Conservation (phyloP, 345 rosid species). For the Toxicodendron radicans region DNA sequence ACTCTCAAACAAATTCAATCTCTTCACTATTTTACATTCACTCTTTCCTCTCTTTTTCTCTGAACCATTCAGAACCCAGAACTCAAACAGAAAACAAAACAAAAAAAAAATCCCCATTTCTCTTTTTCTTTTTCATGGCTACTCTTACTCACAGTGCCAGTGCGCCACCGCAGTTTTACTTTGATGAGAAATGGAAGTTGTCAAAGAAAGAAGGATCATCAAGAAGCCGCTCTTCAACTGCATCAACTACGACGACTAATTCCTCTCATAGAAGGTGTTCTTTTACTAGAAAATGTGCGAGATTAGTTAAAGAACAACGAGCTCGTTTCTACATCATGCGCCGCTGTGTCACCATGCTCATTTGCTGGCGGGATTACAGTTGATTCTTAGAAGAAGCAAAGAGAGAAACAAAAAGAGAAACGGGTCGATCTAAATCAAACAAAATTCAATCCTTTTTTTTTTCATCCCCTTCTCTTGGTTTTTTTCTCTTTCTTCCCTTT, state of each 20-base stretch:
- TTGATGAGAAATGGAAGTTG: slow-evolving; percentile 64
- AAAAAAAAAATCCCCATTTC: no score
- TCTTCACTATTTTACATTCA: slow-evolving; percentile 17
- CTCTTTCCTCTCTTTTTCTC: not conserved
- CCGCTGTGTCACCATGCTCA: slow-evolving; percentile 86
- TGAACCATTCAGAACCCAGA: not conserved
- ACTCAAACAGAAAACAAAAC: not conserved
- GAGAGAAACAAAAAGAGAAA: not conserved
- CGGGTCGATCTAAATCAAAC: slow-evolving; percentile 1
- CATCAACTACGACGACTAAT: slow-evolving; percentile 26
- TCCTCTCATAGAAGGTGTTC: slow-evolving; percentile 53
- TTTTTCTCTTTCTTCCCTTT: slow-evolving; percentile 18
- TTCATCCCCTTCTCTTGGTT: not conserved
- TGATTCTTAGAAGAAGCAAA: slow-evolving; percentile 45
- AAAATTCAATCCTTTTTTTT: slow-evolving; percentile 6
- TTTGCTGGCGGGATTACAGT: slow-evolving; percentile 88
- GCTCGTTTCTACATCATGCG: slow-evolving; percentile 94
- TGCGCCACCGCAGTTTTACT: slow-evolving; percentile 40
- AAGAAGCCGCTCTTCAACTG: slow-evolving; percentile 39
- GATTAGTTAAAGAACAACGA: slow-evolving; percentile 81
- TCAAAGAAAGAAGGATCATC: slow-evolving; percentile 63
- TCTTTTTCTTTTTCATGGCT: slow-evolving; percentile 32
- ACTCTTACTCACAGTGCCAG: slow-evolving; percentile 28
- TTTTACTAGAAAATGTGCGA: slow-evolving; percentile 80
- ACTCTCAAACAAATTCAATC: slow-evolving; percentile 15